Percentiles rank a stretch among this genome's conserved stretches.
These are phyloP conservation scores for Myriosclerotinia curreyana DNA, from an alignment of 2,329 filamentous ascomycete species.

Conservation along the genomic window DNA sequence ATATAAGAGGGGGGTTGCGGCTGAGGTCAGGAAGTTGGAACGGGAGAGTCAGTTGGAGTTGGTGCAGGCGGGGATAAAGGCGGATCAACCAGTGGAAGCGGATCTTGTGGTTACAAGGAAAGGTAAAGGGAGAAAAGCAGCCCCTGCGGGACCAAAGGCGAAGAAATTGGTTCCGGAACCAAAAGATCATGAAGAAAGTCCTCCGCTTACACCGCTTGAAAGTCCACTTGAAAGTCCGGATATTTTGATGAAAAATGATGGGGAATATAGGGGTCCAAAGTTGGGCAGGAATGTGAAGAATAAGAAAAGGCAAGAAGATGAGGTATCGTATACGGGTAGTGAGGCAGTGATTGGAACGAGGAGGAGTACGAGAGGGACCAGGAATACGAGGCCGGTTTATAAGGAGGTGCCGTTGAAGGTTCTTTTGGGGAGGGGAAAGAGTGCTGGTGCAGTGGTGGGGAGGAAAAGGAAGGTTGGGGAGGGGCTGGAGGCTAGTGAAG, in stretches of 20 bases:
- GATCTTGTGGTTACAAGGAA: neutral
- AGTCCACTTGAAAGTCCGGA: neutral
- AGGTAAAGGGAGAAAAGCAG: neutral
- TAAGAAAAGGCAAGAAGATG: neutral
- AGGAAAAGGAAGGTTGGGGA: slow-evolving; percentile 13
- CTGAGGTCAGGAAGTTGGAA: neutral
- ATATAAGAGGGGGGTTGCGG: neutral
- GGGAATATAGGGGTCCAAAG: neutral
- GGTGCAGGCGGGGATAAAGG: too few relatives aligned
- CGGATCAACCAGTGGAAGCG: neutral
- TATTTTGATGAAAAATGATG: neutral
- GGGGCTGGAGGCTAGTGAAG: neutral
- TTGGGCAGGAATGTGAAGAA: neutral
- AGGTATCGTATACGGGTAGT: neutral
- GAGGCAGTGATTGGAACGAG: neutral
- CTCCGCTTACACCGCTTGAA: neutral
- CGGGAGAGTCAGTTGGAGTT: neutral
- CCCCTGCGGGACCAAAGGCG: neutral
- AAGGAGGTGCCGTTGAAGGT: neutral
- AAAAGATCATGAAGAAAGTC: neutral
- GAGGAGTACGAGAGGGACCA: slow-evolving; percentile 7
- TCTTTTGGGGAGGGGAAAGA: neutral
- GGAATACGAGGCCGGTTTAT: slow-evolving; percentile 11
- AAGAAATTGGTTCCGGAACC: neutral
- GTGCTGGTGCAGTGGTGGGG: neutral